Evolutionary conservation across 768 basidiomycete genomes (phyloP), one percentile per base, ranked within the genome.

Genomic region (Tricholomella constricta): DNA sequence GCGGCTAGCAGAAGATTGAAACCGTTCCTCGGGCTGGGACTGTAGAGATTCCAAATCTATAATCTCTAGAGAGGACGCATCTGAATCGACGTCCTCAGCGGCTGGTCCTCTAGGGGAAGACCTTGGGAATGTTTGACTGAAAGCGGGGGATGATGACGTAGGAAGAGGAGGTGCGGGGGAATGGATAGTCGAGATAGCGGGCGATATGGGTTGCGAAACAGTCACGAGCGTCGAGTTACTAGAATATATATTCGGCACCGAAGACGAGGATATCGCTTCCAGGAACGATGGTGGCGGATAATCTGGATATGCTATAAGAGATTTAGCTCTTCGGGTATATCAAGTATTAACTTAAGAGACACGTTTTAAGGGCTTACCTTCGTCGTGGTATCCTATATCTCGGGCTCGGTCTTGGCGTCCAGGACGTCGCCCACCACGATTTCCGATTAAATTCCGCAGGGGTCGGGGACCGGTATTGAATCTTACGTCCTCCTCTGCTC

Each of bases 211-310:
- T 35, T 44, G 51, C 15, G 58, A 60, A 45, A 58, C 56, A 58
- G 64, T 66, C 50, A 48, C 72, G 51, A 74, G 63, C 51, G 75
- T 77, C 20, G 72, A 71, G 51, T 62, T 75, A 64, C 61, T 78
- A 11, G 51, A 47, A 70, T 74, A 61, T 62, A 73, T 52, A 67
- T 31, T 70, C 53, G 65, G 78, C 48, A 70, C 45, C 2, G 79
- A 63, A 5, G 77, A 73, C 12, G 77, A 75, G 8, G 75, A 77
- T 32, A 79, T 82, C 4, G 85, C 85, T 67, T 91, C 89, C 55
- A 83, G 82, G 59, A 89, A 88, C 11, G 87, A 82, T 23, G 89
- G 89, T 11, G 89, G 89, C 6, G 85, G 86, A 62, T 86, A 87
- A 63, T 88, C 80, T 23, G 84, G 81, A 42, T 75, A 75, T 67